Evolutionary conservation across 1,139 yeast species (phyloP), one percentile per base, ranked within the genome.

Genomic region (Taphrina communis): DNA sequence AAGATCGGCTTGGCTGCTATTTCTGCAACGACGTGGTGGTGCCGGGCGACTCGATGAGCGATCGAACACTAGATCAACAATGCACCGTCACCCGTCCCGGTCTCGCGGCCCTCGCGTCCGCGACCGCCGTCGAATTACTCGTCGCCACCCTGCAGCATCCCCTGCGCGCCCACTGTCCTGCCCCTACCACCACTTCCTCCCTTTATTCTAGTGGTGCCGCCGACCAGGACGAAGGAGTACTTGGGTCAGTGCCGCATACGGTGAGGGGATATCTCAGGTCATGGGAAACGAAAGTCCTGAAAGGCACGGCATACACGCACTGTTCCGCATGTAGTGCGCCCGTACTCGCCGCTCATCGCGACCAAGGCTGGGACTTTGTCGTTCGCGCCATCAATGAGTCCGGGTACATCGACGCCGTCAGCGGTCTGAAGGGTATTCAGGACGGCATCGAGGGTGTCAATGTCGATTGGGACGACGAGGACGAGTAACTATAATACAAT

Each of bases 21-120:
- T 94, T 88, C 77, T 94, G 99, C 78, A 91, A 92, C 76, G 99
- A 95, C 76, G 92, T 94, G 8, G 93, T 92, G 62, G 97, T 97
- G 0, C 99, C 99, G 0, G 81, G 87, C 6, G 97, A 94, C 76
- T 69, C 71, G 35, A 52, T 48, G 25, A 31, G 96, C 0, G 96
- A 92, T 75, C 82, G 97, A 66, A 89, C 97, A 0, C 80, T 94
- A 71, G 99, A 94, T 78, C 98, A 94, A 77, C 94, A 94, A 97
- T 94, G 99, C 76, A 94, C 99, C 0, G 99, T 94, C 0, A 94
- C 99, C 0, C 81, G 99, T 58, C 99, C 99, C 0, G 99, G 99
- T 0, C 93, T 89, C 0, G 97, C 99, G 0, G 80, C 89, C 75
- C 80, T 91, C 78, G 98, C 99, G 0, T 85, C 97, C 0, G 86